These are phyloP conservation scores for Hymenoscyphus repandus DNA, from an alignment of 2,329 filamentous ascomycete species.

Conservation along the genomic window DNA sequence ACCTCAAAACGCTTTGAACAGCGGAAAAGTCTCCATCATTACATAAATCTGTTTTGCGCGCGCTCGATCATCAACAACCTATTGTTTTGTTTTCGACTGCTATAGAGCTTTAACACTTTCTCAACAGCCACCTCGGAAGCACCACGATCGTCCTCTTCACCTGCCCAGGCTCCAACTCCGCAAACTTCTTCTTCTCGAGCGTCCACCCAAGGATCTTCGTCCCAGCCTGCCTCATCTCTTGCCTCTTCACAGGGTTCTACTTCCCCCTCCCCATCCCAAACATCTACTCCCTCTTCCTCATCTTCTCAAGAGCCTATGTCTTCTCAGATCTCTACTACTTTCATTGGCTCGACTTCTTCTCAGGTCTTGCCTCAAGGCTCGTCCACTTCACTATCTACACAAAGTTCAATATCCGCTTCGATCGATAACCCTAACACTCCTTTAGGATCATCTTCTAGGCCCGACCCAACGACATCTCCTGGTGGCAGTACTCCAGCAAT, in stretches of 20 bases:
- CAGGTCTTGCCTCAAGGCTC: constrained; percentile 9
- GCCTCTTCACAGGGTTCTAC: constrained; percentile 12
- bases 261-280: constrained; percentile 9
- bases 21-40: neutral
- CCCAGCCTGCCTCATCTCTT: neutral
- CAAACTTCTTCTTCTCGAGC: too few species aligned
- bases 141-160: neutral
- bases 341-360: constrained; percentile 5
- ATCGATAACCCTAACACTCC: constrained; percentile 1
- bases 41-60: neutral
- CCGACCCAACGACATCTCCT: constrained; percentile 1
- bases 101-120: neutral
- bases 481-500: neutral
- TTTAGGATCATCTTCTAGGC: neutral
- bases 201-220: neutral
- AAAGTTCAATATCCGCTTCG: constrained; percentile 1
- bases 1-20: neutral
- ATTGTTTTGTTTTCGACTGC: neutral
- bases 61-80: neutral
- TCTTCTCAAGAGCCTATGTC: constrained; percentile 3
- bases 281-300: constrained; percentile 9
- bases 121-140: neutral
- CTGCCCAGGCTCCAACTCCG: neutral
- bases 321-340: constrained; percentile 5
- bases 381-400: constrained; percentile 4